Conservation (phyloP, 2,329 filamentous ascomycete species). For the Didymella lethalis region DNA sequence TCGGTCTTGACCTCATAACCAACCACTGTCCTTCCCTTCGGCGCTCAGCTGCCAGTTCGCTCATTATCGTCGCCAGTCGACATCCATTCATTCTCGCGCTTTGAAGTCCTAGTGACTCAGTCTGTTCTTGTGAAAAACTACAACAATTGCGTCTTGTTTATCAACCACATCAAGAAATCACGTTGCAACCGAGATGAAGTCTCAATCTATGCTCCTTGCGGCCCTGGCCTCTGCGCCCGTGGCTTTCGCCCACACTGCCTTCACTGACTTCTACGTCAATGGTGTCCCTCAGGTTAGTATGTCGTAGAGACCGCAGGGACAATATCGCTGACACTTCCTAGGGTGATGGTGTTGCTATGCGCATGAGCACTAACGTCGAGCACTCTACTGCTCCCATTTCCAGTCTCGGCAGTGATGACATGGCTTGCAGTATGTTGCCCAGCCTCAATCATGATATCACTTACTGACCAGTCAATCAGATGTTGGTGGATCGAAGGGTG, state of each 20-base stretch:
- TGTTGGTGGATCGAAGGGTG: constrained; percentile 58
- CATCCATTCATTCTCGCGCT: constrained; percentile 39
- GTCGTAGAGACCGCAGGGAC: not conserved
- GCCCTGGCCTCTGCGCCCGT: constrained; percentile 45
- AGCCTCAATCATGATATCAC: not conserved
- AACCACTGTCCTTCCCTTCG: constrained; percentile 46
- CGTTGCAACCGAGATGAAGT: constrained; percentile 42
- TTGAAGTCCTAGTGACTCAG: constrained; percentile 45
- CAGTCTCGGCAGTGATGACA: constrained; percentile 65
- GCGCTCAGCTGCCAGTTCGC: constrained; percentile 39
- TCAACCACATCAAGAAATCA: constrained; percentile 5
- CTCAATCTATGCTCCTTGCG: constrained; percentile 42
- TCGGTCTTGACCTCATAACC: constrained; percentile 31
- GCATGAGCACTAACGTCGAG: constrained; percentile 65
- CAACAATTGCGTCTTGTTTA: constrained; percentile 17
- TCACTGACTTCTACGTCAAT: constrained; percentile 47
- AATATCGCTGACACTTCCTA: constrained; percentile 49
- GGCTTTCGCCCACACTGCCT: constrained; percentile 48
- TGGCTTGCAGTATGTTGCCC: constrained; percentile 71
- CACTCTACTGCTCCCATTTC: constrained; percentile 66
- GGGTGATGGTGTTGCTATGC: constrained; percentile 75
- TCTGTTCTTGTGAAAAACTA: constrained; percentile 39
- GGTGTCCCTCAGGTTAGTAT: constrained; percentile 39
- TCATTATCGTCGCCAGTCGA: constrained; percentile 52
- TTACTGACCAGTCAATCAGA: constrained; percentile 46